Percentiles rank a stretch among this genome's conserved stretches.
These are phyloP conservation scores for Trypanosoma boissoni DNA, from an alignment of 208 protist genomes.

Conservation along the genomic window DNA sequence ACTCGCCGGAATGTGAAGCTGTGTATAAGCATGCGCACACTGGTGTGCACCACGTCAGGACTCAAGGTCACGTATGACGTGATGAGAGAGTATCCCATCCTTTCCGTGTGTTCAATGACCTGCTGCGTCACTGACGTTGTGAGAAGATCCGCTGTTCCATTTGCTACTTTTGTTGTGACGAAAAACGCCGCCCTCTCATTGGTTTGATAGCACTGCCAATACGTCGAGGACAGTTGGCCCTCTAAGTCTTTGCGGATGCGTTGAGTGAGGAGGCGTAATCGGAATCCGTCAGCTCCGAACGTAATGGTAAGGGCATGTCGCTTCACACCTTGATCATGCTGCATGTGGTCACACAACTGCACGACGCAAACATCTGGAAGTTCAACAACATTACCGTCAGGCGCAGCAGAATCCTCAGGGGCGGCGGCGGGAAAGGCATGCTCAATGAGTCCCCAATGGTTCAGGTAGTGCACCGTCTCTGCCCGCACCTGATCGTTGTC, in stretches of 20 bases:
- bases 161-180: slow-evolving; percentile 82
- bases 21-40: slow-evolving; percentile 85
- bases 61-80: slow-evolving; percentile 82
- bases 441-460: slow-evolving; percentile 68
- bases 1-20: slow-evolving; percentile 80
- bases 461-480: slow-evolving; percentile 63
- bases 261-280: slow-evolving; percentile 63
- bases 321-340: slow-evolving; percentile 86
- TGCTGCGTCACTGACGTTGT: slow-evolving; percentile 85
- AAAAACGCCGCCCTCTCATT: slow-evolving; percentile 85
- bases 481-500: slow-evolving; percentile 59
- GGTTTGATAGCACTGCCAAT: slow-evolving; percentile 90
- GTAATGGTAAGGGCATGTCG: slow-evolving; percentile 87
- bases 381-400: slow-evolving; percentile 17
- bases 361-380: slow-evolving; percentile 84
- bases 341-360: slow-evolving; percentile 83
- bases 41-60: slow-evolving; percentile 83
- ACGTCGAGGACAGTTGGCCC: slow-evolving; percentile 76
- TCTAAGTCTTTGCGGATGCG: slow-evolving; percentile 74
- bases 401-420: background rate
- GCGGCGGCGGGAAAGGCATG: slow-evolving; percentile 50
- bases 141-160: slow-evolving; percentile 80
- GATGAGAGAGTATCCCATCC: slow-evolving; percentile 70
- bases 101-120: slow-evolving; percentile 76
- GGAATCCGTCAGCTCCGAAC: slow-evolving; percentile 81